A percentile compares a stretch with the other conserved stretches of the same genome.
Evolutionary conservation across 228 moss, liverwort and hornwort species (phyloP).

Genomic region (Sphagnum fallax): DNA sequence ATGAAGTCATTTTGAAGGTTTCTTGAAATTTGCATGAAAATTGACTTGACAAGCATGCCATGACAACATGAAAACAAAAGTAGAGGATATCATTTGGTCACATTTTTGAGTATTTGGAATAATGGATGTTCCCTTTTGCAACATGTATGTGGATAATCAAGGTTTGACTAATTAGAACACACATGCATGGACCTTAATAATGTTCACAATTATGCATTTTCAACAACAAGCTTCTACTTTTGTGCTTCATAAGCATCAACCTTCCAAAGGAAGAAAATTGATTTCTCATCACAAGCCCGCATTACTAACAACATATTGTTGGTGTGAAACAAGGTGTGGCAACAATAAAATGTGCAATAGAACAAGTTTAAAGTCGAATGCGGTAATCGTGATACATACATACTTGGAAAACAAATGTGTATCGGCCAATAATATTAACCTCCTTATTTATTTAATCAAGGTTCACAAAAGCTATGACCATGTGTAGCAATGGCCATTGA

Average conservation of each 20-base stretch:
- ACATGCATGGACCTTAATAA: constrained; percentile 98
- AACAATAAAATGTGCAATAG: too few species aligned
- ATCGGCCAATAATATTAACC: too few species aligned
- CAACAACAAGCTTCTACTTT: constrained; percentile 91
- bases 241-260: constrained; percentile 96
- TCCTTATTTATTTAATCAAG: background rate
- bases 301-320: too few species aligned
- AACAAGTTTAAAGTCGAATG: too few species aligned
- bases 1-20: background rate
- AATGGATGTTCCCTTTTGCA: too few species aligned
- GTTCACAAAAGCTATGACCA: background rate
- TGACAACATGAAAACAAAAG: too few species aligned
- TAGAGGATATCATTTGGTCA: background rate
- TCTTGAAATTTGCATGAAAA: background rate
- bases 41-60: background rate
- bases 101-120: background rate
- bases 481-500: too few species aligned
- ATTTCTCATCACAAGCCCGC: too few species aligned
- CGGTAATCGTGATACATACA: too few species aligned
- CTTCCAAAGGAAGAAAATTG: constrained; percentile 19
- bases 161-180: too few species aligned
- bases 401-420: too few species aligned
- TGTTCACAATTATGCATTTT: constrained; percentile 81
- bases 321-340: background rate
- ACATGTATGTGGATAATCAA: too few species aligned